Base-by-base conservation (phyloP, 768 basidiomycete species). In the Leccinum ochraceum region DNA sequence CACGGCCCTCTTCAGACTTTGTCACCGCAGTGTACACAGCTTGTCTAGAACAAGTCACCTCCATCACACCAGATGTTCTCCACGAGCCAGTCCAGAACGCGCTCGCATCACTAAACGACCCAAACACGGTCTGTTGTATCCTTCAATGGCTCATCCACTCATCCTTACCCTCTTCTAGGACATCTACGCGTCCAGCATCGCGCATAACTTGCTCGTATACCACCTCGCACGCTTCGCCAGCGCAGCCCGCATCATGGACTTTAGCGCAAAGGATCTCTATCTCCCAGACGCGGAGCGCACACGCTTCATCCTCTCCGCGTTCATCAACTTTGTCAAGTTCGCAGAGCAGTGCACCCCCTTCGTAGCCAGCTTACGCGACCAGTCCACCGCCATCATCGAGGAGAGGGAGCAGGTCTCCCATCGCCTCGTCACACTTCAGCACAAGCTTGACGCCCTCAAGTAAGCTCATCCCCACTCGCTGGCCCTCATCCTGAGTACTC, bases 271-370 rank as follows among this genome's bases (percentile, higher is more conserved):
- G 64, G 95, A 97, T 64, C 72, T 96, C 17, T 79, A 80, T 58
- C 80, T 78, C 51, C 95, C 95, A 1, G 88, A 92, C 8, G 77
- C 85, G 28, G 83, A 87, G 46, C 86, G 95, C 30, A 91, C 93
- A 0, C 81, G 88, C 30, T 80, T 83, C 56, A 79, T 90, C 44
- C 83, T 97, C 63, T 92, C 92, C 37, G 93, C 90, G 3, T 90
- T 96, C 66, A 92, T 95, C 79, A 97, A 97, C 75, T 93, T 95
- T 72, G 85, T 94, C 74, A 93, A 92, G 74, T 96, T 95, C 73
- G 87, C 86, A 14, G 90, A 88, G 65, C 89, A 92, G 65, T 87
- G 86, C 66, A 79, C 83, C 44, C 73, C 80, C 3, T 86, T 89
- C 61, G 78, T 89, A 17, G 78, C 78, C 58, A 79, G 81, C n/a